Percentiles rank a stretch among this genome's conserved stretches.
Conservation (phyloP, 2,329 filamentous ascomycete species). For the Bretziella fagacearum region DNA sequence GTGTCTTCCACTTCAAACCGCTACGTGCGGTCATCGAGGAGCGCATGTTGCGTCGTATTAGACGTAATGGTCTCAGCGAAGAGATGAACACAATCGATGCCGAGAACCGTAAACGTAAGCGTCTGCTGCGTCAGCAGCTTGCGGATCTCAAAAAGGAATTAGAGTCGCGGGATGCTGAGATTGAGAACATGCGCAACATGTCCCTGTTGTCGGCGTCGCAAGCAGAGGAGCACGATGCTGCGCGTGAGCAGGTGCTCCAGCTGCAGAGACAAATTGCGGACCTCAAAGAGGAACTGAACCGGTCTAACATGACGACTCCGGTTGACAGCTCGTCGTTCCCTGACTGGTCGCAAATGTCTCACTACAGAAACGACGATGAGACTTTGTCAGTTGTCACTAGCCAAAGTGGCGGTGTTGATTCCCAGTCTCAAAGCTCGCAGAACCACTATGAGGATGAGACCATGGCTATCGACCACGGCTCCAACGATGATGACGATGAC, state of each 20-base stretch:
- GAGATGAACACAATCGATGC: slow-evolving; percentile 37
- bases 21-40: slow-evolving; percentile 40
- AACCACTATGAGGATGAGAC: slow-evolving; percentile 21
- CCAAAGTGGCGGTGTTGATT: slow-evolving; percentile 5
- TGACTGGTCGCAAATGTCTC: slow-evolving; percentile 9
- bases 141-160: slow-evolving; percentile 32
- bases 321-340: slow-evolving; percentile 3
- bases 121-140: slow-evolving; percentile 30
- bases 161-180: slow-evolving; percentile 33
- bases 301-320: slow-evolving; percentile 10
- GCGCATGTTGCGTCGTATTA: slow-evolving; percentile 38
- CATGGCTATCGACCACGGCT: slow-evolving; percentile 21
- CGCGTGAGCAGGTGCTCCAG: slow-evolving; percentile 23
- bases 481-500: slow-evolving; percentile 19
- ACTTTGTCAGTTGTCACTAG: slow-evolving; percentile 5
- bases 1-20: slow-evolving; percentile 25
- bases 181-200: slow-evolving; percentile 34
- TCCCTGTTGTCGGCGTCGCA: neutral
- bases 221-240: neutral
- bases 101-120: slow-evolving; percentile 27
- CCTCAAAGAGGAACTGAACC: slow-evolving; percentile 22
- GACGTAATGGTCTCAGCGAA: slow-evolving; percentile 39
- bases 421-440: slow-evolving; percentile 2
- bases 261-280: slow-evolving; percentile 26
- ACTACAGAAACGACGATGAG: neutral